Conservation (phyloP, 331 rosid species). For the Quercus phellos region DNA sequence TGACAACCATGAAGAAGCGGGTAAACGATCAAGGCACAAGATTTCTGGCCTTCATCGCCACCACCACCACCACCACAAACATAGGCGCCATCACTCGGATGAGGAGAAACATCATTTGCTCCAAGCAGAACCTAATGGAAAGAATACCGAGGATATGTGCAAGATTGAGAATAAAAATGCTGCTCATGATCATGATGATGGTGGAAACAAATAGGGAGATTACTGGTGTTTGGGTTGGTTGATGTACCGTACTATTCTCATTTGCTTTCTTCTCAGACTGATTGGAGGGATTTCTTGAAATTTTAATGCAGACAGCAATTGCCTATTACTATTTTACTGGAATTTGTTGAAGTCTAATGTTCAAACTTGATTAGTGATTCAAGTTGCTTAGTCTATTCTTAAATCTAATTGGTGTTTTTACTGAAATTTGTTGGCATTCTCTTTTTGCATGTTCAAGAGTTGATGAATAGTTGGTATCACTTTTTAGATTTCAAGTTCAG, state of each 20-base stretch:
- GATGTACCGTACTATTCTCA: not conserved
- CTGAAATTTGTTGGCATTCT: not conserved
- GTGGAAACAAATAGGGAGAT: constrained; percentile 5
- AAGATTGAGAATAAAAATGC: constrained; percentile 10
- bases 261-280: not conserved
- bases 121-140: constrained; percentile 21
- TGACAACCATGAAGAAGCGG: constrained; percentile 41
- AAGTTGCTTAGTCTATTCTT: not conserved
- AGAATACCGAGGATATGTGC: constrained; percentile 8
- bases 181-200: constrained; percentile 10
- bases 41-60: constrained; percentile 30
- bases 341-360: not conserved
- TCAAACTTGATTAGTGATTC: not conserved
- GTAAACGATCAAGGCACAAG: constrained; percentile 27
- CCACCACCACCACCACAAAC: constrained; percentile 36
- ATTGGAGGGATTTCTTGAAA: not conserved
- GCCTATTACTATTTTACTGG: not conserved
- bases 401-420: not conserved
- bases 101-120: constrained; percentile 30
- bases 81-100: constrained; percentile 20
- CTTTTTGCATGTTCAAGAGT: not conserved
- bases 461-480: not conserved
- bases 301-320: not conserved
- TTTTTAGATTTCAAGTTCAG: not conserved
- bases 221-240: not conserved